Conservation (phyloP, 108 stramenopile genomes). For the Schizochytrium sp. region DNA sequence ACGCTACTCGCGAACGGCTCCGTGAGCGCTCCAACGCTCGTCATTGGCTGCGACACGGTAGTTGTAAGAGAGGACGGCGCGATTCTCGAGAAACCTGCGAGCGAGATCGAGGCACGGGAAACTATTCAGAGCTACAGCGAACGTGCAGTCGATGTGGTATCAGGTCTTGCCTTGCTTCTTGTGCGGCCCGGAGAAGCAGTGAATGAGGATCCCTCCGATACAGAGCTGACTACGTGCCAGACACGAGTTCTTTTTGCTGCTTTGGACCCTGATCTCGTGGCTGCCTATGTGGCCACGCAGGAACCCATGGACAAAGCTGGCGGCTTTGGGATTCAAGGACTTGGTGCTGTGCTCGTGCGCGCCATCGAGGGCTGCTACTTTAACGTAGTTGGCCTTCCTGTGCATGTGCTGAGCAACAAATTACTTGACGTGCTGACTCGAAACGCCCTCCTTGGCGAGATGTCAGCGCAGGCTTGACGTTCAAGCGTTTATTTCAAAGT, state of each 20-base stretch:
- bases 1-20: background rate
- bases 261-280: slow-evolving; percentile 60
- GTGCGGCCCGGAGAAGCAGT: slow-evolving; percentile 33
- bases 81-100: slow-evolving; percentile 73
- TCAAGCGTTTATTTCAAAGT: too few species aligned
- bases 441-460: background rate
- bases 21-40: background rate
- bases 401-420: slow-evolving; percentile 61
- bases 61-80: slow-evolving; percentile 33
- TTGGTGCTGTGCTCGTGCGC: slow-evolving; percentile 66
- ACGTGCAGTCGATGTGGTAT: slow-evolving; percentile 72
- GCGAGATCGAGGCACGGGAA: slow-evolving; percentile 53
- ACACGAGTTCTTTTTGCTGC: slow-evolving; percentile 66
- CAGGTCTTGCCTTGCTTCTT: slow-evolving; percentile 61
- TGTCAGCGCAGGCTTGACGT: too few species aligned
- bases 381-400: slow-evolving; percentile 85
- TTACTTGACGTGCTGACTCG: background rate
- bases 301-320: slow-evolving; percentile 96
- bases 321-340: slow-evolving; percentile 86
- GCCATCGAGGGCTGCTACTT: slow-evolving; percentile 71
- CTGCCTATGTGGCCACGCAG: slow-evolving; percentile 65
- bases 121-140: slow-evolving; percentile 69
- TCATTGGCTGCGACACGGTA: slow-evolving; percentile 51
- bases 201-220: slow-evolving; percentile 22
- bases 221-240: slow-evolving; percentile 19